Evolutionary conservation across 1,284 basidiomycete genomes (phyloP).

Genomic region (Leccinum insolens): DNA sequence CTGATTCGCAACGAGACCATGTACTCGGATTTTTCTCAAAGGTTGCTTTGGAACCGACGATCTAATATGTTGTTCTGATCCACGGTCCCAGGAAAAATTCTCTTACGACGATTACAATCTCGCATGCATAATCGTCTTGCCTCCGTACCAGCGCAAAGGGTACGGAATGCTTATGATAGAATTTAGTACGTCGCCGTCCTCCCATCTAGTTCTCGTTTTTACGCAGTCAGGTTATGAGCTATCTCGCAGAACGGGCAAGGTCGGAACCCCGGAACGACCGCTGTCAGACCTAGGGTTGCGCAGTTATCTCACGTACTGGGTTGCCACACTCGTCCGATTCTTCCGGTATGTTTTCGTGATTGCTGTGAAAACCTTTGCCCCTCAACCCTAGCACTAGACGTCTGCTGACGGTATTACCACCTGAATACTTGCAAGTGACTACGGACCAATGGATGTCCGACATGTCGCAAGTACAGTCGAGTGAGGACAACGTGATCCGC

Average conservation of each 20-base stretch:
- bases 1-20: slow-evolving; percentile 68
- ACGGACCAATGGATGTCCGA: slow-evolving; percentile 46
- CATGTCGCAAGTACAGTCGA: slow-evolving; percentile 40
- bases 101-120: slow-evolving; percentile 98
- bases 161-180: slow-evolving; percentile 98
- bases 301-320: slow-evolving; percentile 94
- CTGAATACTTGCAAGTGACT: slow-evolving; percentile 46
- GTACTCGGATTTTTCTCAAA: slow-evolving; percentile 97
- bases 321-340: slow-evolving; percentile 81
- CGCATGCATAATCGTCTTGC: slow-evolving; percentile 95
- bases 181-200: slow-evolving; percentile 70
- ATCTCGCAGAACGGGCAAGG: slow-evolving; percentile 73
- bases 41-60: slow-evolving; percentile 40
- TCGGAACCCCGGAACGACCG: slow-evolving; percentile 94
- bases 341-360: slow-evolving; percentile 55
- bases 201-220: not conserved
- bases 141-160: slow-evolving; percentile 88
- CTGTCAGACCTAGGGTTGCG: slow-evolving; percentile 91
- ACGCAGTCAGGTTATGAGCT: slow-evolving; percentile 78
- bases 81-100: slow-evolving; percentile 75
- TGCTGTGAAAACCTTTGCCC: not conserved
- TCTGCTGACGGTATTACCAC: slow-evolving; percentile 61
- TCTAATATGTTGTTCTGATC: slow-evolving; percentile 9
- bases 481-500: slow-evolving; percentile 41
- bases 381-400: slow-evolving; percentile 41